Evolutionary conservation across 1,139 yeast species (phyloP).

Genomic region (Yamadazyma diospyri): DNA sequence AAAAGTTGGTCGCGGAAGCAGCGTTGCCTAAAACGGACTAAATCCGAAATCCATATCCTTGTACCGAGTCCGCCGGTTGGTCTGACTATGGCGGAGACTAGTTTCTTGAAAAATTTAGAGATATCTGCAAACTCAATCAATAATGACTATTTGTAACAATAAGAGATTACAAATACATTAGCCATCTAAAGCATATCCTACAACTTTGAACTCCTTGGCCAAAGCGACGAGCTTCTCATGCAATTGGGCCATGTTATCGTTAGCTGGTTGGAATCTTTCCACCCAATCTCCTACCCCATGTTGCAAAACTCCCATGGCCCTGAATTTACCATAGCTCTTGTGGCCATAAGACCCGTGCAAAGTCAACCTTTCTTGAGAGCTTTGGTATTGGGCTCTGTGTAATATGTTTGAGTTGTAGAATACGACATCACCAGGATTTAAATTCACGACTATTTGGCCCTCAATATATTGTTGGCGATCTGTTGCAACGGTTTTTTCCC

Average conservation of each 20-base stretch:
- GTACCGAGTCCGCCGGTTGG: too few relatives aligned
- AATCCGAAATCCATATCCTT: too few relatives aligned
- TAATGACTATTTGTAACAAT: too few relatives aligned
- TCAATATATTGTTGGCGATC: conserved; percentile 35
- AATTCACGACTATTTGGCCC: conserved; percentile 40
- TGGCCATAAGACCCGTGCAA: conserved; percentile 56
- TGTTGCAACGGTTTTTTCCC: conserved; percentile 35
- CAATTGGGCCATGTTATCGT: conserved; percentile 31
- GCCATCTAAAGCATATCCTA: conserved; percentile 47
- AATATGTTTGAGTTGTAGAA: conserved; percentile 53
- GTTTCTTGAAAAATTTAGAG: too few relatives aligned
- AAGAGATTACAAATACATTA: too few relatives aligned
- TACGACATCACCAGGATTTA: conserved; percentile 53
- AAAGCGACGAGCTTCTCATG: conserved; percentile 32
- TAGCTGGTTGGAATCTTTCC: conserved; percentile 36
- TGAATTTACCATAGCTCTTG: conserved; percentile 36
- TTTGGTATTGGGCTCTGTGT: conserved; percentile 47
- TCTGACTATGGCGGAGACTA: too few relatives aligned
- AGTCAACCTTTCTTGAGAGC: conserved; percentile 42
- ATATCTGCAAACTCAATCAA: too few relatives aligned
- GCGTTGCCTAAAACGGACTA: too few relatives aligned
- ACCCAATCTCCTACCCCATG: conserved; percentile 56
- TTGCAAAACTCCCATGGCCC: conserved; percentile 53
- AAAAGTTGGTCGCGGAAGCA: too few relatives aligned
- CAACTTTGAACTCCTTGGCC: conserved; percentile 38